A percentile compares a stretch with the other conserved stretches of the same genome.
phyloP scores from a whole-genome alignment of 352 stramenopile genomes.

The Globisporangium cystogenes region DNA sequence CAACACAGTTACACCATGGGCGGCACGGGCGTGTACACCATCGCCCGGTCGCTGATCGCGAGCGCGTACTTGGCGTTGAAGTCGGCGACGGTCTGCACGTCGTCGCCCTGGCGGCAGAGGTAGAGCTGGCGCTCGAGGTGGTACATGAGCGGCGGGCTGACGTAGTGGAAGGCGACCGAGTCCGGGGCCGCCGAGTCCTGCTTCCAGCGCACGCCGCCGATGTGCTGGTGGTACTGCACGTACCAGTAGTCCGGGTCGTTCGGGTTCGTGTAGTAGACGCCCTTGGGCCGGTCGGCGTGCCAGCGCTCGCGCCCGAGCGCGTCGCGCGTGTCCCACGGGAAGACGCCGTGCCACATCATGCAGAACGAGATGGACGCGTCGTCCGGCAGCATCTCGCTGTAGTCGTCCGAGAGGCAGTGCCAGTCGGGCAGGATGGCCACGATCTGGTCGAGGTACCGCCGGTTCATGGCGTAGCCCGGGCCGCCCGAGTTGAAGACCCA shows the following conservation, averaged over 20 bases:
- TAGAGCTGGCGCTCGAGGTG: slow-evolving; percentile 73
- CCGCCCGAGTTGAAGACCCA: slow-evolving; percentile 83
- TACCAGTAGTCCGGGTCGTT: slow-evolving; percentile 62
- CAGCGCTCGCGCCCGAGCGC: slow-evolving; percentile 63
- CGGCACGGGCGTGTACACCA: slow-evolving; percentile 35
- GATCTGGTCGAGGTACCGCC: slow-evolving; percentile 65
- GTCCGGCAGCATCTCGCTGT: slow-evolving; percentile 72
- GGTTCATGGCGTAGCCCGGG: slow-evolving; percentile 75
- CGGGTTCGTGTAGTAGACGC: slow-evolving; percentile 55
- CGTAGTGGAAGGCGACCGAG: slow-evolving; percentile 76
- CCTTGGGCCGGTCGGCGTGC: slow-evolving; percentile 66
- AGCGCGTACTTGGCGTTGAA: slow-evolving; percentile 59
- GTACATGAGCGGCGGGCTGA: slow-evolving; percentile 66
- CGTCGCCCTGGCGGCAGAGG: slow-evolving; percentile 46
- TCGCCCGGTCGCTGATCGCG: slow-evolving; percentile 34
- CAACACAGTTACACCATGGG: slow-evolving; percentile 12
- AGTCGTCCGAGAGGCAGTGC: slow-evolving; percentile 56
- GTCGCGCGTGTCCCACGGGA: slow-evolving; percentile 70
- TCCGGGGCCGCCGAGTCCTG: slow-evolving; percentile 52
- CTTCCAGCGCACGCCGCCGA: slow-evolving; percentile 55
- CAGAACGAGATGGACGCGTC: slow-evolving; percentile 81
- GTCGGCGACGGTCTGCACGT: slow-evolving; percentile 30
- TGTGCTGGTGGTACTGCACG: slow-evolving; percentile 60
- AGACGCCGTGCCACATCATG: slow-evolving; percentile 79
- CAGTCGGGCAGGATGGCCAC: slow-evolving; percentile 43